These are phyloP conservation scores for Bipolaris gigantea DNA, from an alignment of 2,329 filamentous ascomycete genomes.

Conservation along the genomic window DNA sequence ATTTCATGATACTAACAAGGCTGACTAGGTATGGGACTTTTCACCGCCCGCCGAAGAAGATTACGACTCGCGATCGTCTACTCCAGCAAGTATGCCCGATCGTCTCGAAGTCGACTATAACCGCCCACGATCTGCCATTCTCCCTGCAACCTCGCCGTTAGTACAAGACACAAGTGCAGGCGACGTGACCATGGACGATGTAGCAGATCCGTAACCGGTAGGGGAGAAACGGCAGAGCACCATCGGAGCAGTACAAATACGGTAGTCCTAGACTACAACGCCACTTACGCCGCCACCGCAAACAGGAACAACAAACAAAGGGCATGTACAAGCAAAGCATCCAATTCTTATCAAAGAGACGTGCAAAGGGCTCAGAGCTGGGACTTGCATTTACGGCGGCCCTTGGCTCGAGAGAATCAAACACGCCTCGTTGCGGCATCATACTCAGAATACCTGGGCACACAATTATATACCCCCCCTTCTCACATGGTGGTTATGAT, in stretches of 20 bases:
- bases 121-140: conserved; percentile 37
- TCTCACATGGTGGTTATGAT: no score
- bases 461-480: no score
- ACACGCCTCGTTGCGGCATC: neutral
- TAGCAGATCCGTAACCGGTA: conserved; percentile 16
- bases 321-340: neutral
- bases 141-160: conserved; percentile 29
- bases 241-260: neutral
- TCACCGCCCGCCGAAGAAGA: conserved; percentile 69
- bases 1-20: conserved; percentile 31
- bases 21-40: conserved; percentile 83
- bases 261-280: neutral
- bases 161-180: conserved; percentile 26
- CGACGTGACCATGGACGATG: conserved; percentile 41
- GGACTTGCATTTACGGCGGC: neutral
- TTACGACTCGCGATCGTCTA: conserved; percentile 43
- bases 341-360: neutral
- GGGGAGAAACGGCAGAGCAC: neutral
- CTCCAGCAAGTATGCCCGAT: conserved; percentile 50
- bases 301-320: neutral
- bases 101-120: conserved; percentile 37
- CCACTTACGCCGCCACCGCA: neutral
- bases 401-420: no score
- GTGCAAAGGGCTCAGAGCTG: neutral
- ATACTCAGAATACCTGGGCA: no score